Conservation (phyloP, 2,329 filamentous ascomycete genomes). For the Colletotrichum gigasporum region DNA sequence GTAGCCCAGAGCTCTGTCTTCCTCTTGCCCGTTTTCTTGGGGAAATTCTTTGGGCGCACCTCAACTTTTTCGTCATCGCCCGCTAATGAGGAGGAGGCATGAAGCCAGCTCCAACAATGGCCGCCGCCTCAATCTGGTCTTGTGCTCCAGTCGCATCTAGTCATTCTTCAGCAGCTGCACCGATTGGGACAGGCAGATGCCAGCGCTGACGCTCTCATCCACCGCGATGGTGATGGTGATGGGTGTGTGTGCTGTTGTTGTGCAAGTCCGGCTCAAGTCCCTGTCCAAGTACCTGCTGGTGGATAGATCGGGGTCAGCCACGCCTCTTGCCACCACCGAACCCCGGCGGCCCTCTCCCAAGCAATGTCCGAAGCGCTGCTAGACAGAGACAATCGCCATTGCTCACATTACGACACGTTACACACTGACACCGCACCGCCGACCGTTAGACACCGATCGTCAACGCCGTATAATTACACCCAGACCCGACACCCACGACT, state of each 20-base stretch:
- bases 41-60: not conserved
- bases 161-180: not conserved
- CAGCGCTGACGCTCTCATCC: too few species aligned
- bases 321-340: slow-evolving; percentile 27
- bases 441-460: slow-evolving; percentile 17
- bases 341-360: slow-evolving; percentile 26
- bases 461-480: slow-evolving; percentile 19
- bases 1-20: slow-evolving; percentile 19
- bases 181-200: not conserved
- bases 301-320: slow-evolving; percentile 14
- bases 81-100: not conserved
- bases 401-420: not conserved
- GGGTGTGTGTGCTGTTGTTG: too few species aligned
- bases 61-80: not conserved
- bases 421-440: slow-evolving; percentile 23
- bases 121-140: not conserved
- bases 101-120: not conserved
- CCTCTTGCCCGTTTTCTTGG: not conserved
- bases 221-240: too few species aligned
- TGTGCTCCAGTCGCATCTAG: not conserved
- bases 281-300: not conserved
- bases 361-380: slow-evolving; percentile 16
- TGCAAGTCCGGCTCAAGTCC: too few species aligned
- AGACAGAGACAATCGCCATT: not conserved
- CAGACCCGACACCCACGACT: slow-evolving; percentile 19